Percentiles rank a stretch among this genome's conserved stretches.
Evolutionary conservation across 225 moss, liverwort and hornwort species (phyloP).

Genomic region (Bryum argenteum): DNA sequence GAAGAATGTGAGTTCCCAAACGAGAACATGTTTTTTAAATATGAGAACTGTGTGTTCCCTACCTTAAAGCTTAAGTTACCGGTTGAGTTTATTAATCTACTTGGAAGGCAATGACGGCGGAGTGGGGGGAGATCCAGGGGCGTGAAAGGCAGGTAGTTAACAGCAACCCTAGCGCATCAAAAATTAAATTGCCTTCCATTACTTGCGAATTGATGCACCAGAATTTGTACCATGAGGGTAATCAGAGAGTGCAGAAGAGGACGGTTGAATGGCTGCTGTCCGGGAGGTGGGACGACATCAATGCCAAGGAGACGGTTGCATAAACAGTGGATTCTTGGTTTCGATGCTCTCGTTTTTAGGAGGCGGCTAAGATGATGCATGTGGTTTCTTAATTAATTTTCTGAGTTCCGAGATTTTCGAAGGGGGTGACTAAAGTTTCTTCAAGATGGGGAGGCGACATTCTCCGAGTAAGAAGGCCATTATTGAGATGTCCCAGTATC

Average conservation of each 20-base stretch:
- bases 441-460: slow-evolving; percentile 38
- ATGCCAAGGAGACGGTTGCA: slow-evolving; percentile 23
- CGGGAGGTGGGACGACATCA: slow-evolving; percentile 6
- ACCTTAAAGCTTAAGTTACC: slow-evolving; percentile 17
- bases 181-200: slow-evolving; percentile 8
- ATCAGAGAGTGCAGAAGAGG: slow-evolving; percentile 3
- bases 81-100: slow-evolving; percentile 26
- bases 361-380: not conserved
- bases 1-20: no score
- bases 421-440: not conserved
- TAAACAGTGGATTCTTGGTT: slow-evolving; percentile 18
- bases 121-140: slow-evolving; percentile 24
- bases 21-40: no score
- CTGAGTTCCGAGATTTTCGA: not conserved
- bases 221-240: not conserved
- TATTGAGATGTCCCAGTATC: slow-evolving; percentile 53
- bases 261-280: slow-evolving; percentile 26
- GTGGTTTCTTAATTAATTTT: not conserved
- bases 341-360: slow-evolving; percentile 15
- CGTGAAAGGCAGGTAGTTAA: slow-evolving; percentile 41
- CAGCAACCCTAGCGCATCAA: slow-evolving; percentile 7
- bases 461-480: slow-evolving; percentile 31
- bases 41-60: no score
- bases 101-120: not conserved
- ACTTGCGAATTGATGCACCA: not conserved